phyloP scores from a whole-genome alignment of 1,284 basidiomycete genomes.

The Cutaneotrichosporon dermatis region DNA sequence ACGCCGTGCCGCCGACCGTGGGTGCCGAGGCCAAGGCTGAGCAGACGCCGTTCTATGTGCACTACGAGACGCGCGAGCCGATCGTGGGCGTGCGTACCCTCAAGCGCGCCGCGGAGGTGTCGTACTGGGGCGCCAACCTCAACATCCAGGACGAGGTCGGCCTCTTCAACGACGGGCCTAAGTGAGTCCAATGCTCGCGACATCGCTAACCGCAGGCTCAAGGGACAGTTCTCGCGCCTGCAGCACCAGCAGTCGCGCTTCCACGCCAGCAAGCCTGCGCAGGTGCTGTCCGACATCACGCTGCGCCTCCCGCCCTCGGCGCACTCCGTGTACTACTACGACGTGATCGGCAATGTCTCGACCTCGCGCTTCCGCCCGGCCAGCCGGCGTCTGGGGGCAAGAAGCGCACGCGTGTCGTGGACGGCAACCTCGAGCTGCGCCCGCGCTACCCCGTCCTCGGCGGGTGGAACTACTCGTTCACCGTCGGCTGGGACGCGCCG shows the following conservation, averaged over 20 bases:
- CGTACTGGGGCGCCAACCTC: constrained; percentile 93
- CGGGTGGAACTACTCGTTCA: constrained; percentile 97
- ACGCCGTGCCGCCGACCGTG: constrained; percentile 62
- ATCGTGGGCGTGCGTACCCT: constrained; percentile 70
- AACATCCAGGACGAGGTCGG: constrained; percentile 86
- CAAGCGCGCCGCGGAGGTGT: constrained; percentile 78
- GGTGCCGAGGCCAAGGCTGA: constrained; percentile 49
- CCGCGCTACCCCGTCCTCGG: constrained; percentile 92
- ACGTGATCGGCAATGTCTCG: constrained; percentile 92
- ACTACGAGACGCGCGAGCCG: constrained; percentile 76
- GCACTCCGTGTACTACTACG: constrained; percentile 78
- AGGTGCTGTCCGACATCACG: constrained; percentile 61
- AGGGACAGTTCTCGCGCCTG: constrained; percentile 92
- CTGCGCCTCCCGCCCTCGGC: constrained; percentile 77
- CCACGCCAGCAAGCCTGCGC: constrained; percentile 59
- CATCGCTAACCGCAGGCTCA: constrained; percentile 58
- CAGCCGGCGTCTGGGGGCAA: constrained; percentile 18
- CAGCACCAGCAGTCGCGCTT: constrained; percentile 75
- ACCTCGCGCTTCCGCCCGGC: constrained; percentile 74
- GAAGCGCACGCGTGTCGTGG: constrained; percentile 48
- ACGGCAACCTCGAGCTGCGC: constrained; percentile 65
- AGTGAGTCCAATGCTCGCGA: constrained; percentile 55
- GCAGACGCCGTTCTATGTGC: constrained; percentile 66
- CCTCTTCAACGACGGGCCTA: constrained; percentile 80
- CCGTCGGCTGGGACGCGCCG: constrained; percentile 85